Conservation (phyloP, 495 filamentous ascomycete species). For the Umbilicaria muhlenbergii region DNA sequence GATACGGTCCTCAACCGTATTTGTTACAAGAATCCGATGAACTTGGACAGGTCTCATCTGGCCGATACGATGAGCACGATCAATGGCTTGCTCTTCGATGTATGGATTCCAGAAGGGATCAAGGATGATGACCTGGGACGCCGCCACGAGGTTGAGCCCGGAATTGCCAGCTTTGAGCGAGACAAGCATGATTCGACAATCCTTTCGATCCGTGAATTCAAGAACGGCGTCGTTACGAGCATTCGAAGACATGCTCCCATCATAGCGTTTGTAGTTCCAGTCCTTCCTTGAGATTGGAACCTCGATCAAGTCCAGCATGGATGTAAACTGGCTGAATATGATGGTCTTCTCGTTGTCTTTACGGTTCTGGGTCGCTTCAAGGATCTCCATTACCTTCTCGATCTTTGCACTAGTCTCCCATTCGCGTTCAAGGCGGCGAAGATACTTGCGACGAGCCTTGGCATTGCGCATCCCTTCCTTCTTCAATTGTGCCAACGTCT, state of each 20-base stretch:
- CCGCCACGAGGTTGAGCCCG: conserved; percentile 77
- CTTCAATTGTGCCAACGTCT: conserved; percentile 48
- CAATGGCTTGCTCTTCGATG: conserved; percentile 87
- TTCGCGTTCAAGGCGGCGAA: conserved; percentile 44
- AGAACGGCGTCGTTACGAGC: conserved; percentile 57
- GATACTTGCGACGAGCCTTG: conserved; percentile 49
- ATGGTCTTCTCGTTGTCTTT: conserved; percentile 58
- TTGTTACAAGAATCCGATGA: conserved; percentile 60
- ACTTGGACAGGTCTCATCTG: conserved; percentile 62
- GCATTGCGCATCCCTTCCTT: conserved; percentile 44
- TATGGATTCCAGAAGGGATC: conserved; percentile 97
- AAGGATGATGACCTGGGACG: conserved; percentile 76
- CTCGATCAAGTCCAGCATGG: conserved; percentile 81
- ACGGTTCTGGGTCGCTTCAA: conserved; percentile 31
- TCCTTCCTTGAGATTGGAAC: conserved; percentile 55
- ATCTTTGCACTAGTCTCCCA: conserved; percentile 70
- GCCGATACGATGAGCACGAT: conserved; percentile 83
- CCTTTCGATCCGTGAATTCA: conserved; percentile 50
- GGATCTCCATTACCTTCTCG: conserved; percentile 54
- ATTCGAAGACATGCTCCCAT: conserved; percentile 61
- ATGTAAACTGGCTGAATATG: conserved; percentile 86
- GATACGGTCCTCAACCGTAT: conserved; percentile 86
- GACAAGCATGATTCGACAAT: conserved; percentile 66
- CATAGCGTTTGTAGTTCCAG: conserved; percentile 62
- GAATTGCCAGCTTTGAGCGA: conserved; percentile 86